Evolutionary conservation across 1,284 basidiomycete genomes (phyloP).

Genomic region (Flammula alnicola): DNA sequence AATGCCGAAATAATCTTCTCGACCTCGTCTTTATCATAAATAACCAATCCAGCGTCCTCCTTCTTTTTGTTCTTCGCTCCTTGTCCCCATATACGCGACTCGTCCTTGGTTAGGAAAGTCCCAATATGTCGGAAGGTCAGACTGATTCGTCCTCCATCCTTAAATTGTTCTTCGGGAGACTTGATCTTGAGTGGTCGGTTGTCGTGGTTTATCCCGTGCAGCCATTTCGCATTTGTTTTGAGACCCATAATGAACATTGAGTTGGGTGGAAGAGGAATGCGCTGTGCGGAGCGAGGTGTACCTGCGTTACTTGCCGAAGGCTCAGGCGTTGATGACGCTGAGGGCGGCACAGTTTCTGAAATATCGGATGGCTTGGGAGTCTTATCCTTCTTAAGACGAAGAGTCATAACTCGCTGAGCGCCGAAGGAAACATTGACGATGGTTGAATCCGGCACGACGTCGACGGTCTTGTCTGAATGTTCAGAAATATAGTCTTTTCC

Average conservation of each 20-base stretch:
- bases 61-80: constrained; percentile 65
- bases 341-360: too few species aligned
- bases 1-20: constrained; percentile 60
- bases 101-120: constrained; percentile 56
- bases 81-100: constrained; percentile 64
- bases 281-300: constrained; percentile 51
- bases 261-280: constrained; percentile 73
- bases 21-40: constrained; percentile 46
- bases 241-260: constrained; percentile 79
- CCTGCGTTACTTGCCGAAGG: constrained; percentile 9
- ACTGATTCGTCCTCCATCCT: constrained; percentile 71
- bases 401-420: constrained; percentile 71
- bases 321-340: background rate
- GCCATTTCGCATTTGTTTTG: constrained; percentile 69
- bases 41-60: constrained; percentile 52
- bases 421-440: constrained; percentile 81
- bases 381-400: constrained; percentile 64
- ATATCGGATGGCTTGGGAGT: background rate
- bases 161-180: constrained; percentile 52
- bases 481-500: constrained; percentile 82
- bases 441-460: constrained; percentile 68
- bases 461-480: constrained; percentile 82
- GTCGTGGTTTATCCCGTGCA: constrained; percentile 74
- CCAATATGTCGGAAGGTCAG: constrained; percentile 78
- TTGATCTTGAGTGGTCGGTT: constrained; percentile 61